Conservation (phyloP, 2,329 filamentous ascomycete species). For the Lasiodiplodia hormozganensis region DNA sequence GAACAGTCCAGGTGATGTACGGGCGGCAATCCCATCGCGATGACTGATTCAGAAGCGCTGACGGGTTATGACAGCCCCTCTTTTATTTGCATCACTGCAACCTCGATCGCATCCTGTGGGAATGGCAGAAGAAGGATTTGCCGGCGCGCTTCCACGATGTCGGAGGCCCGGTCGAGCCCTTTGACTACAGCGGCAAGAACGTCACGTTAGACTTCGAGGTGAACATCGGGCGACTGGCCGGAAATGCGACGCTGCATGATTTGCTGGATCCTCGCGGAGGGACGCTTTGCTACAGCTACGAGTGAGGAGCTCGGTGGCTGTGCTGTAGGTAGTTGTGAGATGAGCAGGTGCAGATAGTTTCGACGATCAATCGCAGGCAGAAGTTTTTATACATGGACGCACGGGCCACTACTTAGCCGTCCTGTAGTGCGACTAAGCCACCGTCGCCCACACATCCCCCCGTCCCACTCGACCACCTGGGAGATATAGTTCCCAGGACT, state of each 20-base stretch:
- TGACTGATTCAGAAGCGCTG: not conserved
- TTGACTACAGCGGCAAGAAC: slow-evolving; percentile 37
- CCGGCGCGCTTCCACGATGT: slow-evolving; percentile 42
- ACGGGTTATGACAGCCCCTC: slow-evolving; percentile 39
- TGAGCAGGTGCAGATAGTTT: not conserved
- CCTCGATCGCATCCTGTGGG: slow-evolving; percentile 58
- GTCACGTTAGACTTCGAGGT: slow-evolving; percentile 45
- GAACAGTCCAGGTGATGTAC: slow-evolving; percentile 42
- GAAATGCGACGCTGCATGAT: slow-evolving; percentile 38
- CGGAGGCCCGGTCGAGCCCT: slow-evolving; percentile 42
- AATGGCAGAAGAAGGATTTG: slow-evolving; percentile 57
- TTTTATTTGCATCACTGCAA: slow-evolving; percentile 53
- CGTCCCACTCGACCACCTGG: not conserved
- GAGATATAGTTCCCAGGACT: not conserved
- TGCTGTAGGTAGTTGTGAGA: not conserved
- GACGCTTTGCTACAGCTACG: slow-evolving; percentile 38
- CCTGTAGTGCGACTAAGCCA: not conserved
- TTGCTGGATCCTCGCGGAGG: slow-evolving; percentile 39
- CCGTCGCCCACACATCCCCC: not conserved
- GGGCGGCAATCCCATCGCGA: not conserved
- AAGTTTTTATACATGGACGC: not conserved
- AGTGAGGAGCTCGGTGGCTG: not conserved
- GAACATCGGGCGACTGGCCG: slow-evolving; percentile 40
- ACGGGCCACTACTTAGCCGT: not conserved
- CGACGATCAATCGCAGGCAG: too few relatives aligned